phyloP scores from a whole-genome alignment of 352 stramenopile species.

The Pythium plurisporium region DNA sequence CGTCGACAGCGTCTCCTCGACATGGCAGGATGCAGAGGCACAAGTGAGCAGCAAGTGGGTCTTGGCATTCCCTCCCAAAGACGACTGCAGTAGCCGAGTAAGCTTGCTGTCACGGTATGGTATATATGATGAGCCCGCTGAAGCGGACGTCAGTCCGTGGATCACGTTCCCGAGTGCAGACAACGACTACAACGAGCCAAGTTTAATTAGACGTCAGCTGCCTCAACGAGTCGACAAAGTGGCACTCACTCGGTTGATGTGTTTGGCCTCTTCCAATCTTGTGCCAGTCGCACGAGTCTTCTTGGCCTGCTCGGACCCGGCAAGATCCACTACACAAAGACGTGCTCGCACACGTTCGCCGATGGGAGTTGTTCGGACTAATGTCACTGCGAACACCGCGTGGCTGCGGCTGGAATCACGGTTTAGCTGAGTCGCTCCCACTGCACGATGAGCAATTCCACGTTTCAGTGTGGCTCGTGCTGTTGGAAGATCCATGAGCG shows the following conservation, averaged over 20 bases:
- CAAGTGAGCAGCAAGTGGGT: conserved; percentile 80
- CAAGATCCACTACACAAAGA: conserved; percentile 65
- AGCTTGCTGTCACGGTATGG: conserved; percentile 89
- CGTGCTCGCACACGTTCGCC: conserved; percentile 18
- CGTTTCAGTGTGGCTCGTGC: conserved; percentile 35
- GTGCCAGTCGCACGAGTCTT: conserved; percentile 49
- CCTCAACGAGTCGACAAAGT: neutral
- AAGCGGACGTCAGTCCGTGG: conserved; percentile 37
- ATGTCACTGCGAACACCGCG: conserved; percentile 54
- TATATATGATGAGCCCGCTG: conserved; percentile 18
- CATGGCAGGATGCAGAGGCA: conserved; percentile 30
- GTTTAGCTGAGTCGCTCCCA: conserved; percentile 52
- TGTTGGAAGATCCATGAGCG: conserved; percentile 24
- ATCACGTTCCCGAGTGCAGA: conserved; percentile 71
- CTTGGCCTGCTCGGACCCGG: conserved; percentile 58
- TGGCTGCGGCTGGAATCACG: conserved; percentile 63
- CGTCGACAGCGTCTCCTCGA: conserved; percentile 80
- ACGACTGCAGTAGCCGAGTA: conserved; percentile 83
- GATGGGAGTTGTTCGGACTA: conserved; percentile 29
- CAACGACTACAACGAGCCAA: conserved; percentile 40
- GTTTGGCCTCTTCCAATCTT: conserved; percentile 63
- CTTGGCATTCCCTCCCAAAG: conserved; percentile 83
- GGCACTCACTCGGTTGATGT: conserved; percentile 58
- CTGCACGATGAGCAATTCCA: conserved; percentile 36
- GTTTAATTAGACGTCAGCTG: neutral